Percentiles rank a stretch among this genome's conserved stretches.
phyloP scores from a whole-genome alignment of 345 rosid species.

The Gynandropsis gynandra region DNA sequence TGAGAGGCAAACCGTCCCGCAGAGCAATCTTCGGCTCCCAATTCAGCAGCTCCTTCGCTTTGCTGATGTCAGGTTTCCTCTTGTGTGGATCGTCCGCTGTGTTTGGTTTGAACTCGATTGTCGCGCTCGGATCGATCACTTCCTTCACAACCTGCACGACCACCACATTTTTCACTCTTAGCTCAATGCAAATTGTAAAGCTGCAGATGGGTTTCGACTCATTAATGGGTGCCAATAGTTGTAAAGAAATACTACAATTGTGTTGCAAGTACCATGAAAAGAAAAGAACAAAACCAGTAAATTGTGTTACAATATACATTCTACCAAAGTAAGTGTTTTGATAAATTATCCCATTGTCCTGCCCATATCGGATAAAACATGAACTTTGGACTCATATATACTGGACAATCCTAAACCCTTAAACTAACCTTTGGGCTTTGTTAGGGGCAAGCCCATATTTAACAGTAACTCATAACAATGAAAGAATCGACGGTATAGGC shows the following conservation, averaged over 20 bases:
- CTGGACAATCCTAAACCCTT: too few species aligned
- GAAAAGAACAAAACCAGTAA: background rate
- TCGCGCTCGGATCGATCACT: constrained; percentile 88
- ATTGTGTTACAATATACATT: background rate
- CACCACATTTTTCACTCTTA: background rate
- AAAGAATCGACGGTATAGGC: too few species aligned
- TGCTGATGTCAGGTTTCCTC: constrained; percentile 92
- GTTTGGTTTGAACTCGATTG: constrained; percentile 77
- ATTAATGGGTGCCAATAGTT: background rate
- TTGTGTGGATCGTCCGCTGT: constrained; percentile 96
- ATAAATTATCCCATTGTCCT: too few species aligned
- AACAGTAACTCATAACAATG: too few species aligned
- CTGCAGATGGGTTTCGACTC: background rate
- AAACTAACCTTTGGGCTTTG: too few species aligned
- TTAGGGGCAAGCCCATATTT: too few species aligned
- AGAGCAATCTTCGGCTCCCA: constrained; percentile 89
- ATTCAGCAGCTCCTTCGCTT: constrained; percentile 81
- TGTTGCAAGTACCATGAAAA: background rate
- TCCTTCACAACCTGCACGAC: constrained; percentile 72
- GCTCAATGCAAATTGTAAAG: background rate
- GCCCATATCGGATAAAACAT: too few species aligned
- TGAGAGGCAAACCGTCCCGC: constrained; percentile 80
- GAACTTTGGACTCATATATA: too few species aligned
- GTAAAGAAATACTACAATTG: background rate
- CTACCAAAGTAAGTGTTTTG: too few species aligned